A percentile compares a stretch with the other conserved stretches of the same genome.
Conservation (phyloP, 306 rosid species). For the Begonia peltatifolia region DNA sequence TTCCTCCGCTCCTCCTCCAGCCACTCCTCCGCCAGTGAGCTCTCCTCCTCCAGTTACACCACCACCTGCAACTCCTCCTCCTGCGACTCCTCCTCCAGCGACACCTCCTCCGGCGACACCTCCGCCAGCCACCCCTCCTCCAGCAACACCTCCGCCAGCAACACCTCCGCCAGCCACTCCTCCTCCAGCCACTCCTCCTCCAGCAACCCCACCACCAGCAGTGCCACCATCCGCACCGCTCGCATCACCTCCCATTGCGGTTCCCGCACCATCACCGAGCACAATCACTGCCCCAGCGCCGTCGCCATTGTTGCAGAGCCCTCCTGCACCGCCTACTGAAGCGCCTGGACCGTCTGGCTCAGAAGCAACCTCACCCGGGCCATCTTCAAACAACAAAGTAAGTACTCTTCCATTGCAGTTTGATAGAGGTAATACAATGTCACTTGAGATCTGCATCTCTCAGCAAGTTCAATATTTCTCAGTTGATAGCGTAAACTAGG, state of each 20-base stretch:
- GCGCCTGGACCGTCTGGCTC: slow-evolving; percentile 53
- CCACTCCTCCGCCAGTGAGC: slow-evolving; percentile 22
- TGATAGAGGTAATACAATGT: too few species aligned
- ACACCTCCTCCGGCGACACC: slow-evolving; percentile 7
- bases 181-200: slow-evolving; percentile 46
- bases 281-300: slow-evolving; percentile 40
- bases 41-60: slow-evolving; percentile 19
- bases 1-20: slow-evolving; percentile 27
- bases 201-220: slow-evolving; percentile 31
- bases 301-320: slow-evolving; percentile 17
- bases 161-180: slow-evolving; percentile 39
- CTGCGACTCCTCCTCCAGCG: slow-evolving; percentile 10
- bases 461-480: too few species aligned
- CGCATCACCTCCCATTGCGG: slow-evolving; percentile 31
- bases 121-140: slow-evolving; percentile 31
- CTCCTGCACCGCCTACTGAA: slow-evolving; percentile 26
- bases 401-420: not conserved
- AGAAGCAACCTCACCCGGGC: slow-evolving; percentile 22
- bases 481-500: too few species aligned
- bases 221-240: slow-evolving; percentile 30
- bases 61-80: slow-evolving; percentile 32
- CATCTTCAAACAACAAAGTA: slow-evolving; percentile 19
- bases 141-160: slow-evolving; percentile 6
- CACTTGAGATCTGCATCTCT: too few species aligned
- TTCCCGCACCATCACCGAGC: slow-evolving; percentile 37